Evolutionary conservation across 169 alveolate species (phyloP), one percentile per base, ranked within the genome.

Genomic region (Theileria parva): DNA sequence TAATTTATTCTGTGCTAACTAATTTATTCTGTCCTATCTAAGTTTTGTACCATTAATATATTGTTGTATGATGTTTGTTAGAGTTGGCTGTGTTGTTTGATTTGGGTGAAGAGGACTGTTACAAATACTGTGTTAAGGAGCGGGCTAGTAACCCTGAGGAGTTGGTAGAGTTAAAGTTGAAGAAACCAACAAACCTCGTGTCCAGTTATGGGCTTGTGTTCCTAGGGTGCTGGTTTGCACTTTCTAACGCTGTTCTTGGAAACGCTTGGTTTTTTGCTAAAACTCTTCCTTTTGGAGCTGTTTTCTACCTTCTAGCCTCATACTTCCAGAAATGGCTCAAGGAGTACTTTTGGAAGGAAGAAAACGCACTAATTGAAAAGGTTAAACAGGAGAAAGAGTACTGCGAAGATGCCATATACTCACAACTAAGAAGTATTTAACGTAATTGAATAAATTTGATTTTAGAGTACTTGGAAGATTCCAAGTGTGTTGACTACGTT

Each of bases 251-350:
- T 13, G 95, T 92, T 6, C 78, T 93, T 79, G 90, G 95, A 76
- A 93, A 93, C 77, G 95, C 96, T 7, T 93, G 96, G 96, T 93
- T 93, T 72, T 87, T 92, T 32, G 92, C 96, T 2, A 93, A 93
- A 74, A 93, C 96, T 2, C 86, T 93, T 51, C 96, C 96, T 17
- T 93, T 93, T 78, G 95, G 95, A 55, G 92, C 94, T 7, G 96
- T 93, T 19, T 93, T 93, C 81, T 93, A 93, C 85, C 90, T 93
- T 95, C 89, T 93, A 69, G 96, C 95, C 7, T 88, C 95, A 4
- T 91, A 93, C 92, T 93, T 90, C 83, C 94, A 93, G 92, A 91
- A 91, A 27, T 80, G 89, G 13, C 55, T 91, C n/a, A 92, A 92
- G 53, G 93, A 91, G 51, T 85, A 79, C 60, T 51, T 89, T 44